Evolutionary conservation across 2,329 filamentous ascomycete genomes (phyloP), one percentile per base, ranked within the genome.

Genomic region (Endocalyx cinctus): DNA sequence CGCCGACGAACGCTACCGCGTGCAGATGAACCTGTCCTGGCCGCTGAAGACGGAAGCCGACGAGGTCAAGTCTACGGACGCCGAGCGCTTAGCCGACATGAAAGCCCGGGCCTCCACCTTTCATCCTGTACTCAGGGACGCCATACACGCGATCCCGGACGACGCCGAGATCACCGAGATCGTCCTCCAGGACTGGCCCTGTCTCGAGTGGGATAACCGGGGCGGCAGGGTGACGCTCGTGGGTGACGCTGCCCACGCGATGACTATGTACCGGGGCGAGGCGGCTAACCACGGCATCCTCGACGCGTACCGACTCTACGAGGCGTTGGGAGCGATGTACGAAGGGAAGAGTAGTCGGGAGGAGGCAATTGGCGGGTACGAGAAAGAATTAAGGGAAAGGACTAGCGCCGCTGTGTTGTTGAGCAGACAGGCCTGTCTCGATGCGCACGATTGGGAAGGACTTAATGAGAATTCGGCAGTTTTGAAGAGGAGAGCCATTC

Each of bases 241-340:
- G n/a, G 35, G 39, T 6, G 39, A 41, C 26, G 27, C 32, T 13
- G 35, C 39, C 10, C 39, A 38, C 22, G 13, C 35, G 14, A 35
- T 41, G 32, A 38, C 29, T 5, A 38, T 41, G 35, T 38, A 41
- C 23, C 34, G 34, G 11, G 31, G 34, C 4, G 34, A 37, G 20
- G 28, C 31, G 4, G 34, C 38, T 8, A 35, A 41, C 17, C 35
- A 41, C 13, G 32, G 38, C 6, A 17, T 33, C 10, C 6, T 20
- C 4, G 35, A 33, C n/a, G 38, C 28, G 8, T 27, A 11, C 5
- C 34, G 31, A 20, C 31, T 38, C n/a, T 23, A 16, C 6, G 30
- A 33, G 15, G 28, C 35, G 20, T 18, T 38, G 6, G 30, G 20
- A 19, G 10, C 25, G 14, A 35, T 26, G 31, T 11, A 33, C n/a